Base-by-base conservation (phyloP, 2,329 filamentous ascomycete species). In the Capronia epimyces region DNA sequence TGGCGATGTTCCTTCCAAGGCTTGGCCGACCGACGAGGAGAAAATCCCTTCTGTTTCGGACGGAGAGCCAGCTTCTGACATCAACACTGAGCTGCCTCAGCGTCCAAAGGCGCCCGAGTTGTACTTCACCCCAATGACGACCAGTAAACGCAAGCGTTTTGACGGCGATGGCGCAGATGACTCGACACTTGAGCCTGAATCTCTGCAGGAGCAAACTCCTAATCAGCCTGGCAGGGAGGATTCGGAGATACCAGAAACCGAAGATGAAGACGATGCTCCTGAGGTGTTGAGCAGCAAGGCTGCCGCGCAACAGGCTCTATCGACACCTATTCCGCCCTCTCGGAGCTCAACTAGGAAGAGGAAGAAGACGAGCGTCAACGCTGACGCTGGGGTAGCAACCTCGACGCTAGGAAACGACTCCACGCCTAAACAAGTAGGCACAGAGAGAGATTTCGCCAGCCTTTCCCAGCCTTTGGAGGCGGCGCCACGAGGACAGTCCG, bases 101-200 rank as follows among this genome's bases (percentile, higher is more conserved):
- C 41, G 40, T 15, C 40, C 15, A 16, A 49, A 43, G 24, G 12
- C 31, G 12, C 6, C 50, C 12, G 46, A 34, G 6, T 24, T 43
- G 42, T 41, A 22, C 41, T 31, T 22, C 22, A 25, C 29, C 2
- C 18, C 37, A 21, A 39, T 46, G 24, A 29, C 43, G 8, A 31
- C 37, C 9, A 49, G 52, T 16, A 53, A 45, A 43, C 51, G 55
- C 16, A 53, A 41, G 42, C 48, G 52, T 5, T 59, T 55, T 29
- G 37, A 24, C 13, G 57, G 54, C 45, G 54, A 55, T 2, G 36
- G 16, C 6, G 31, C 49, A 8, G 54, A 55, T 2, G 34, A 37
- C 34, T 37, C 34, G 34, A 37, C 34, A 9, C 13, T 18, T 3
- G 34, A 20, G 1, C 18, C 13, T 20, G 2, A 5, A 12, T 1